Conservation (phyloP, 2,329 filamentous ascomycete genomes). For the Alternaria sp. region DNA sequence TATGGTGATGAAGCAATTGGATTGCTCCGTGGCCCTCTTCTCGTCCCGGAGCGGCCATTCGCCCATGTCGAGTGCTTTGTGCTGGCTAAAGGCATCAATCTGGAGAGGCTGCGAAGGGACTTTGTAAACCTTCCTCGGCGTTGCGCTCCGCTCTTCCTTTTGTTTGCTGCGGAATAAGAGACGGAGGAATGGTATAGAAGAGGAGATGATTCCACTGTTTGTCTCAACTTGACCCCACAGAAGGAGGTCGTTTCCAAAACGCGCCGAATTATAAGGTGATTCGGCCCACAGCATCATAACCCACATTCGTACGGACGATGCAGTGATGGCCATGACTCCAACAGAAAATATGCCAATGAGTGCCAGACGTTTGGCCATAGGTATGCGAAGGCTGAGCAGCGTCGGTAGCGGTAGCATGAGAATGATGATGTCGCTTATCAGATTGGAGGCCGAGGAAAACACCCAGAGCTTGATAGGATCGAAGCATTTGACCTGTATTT, state of each 20-base stretch:
- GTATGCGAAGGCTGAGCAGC: constrained; percentile 58
- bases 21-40: not conserved
- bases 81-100: constrained; percentile 13
- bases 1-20: constrained; percentile 9
- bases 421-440: constrained; percentile 55
- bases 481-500: constrained; percentile 37
- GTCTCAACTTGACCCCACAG: constrained; percentile 60
- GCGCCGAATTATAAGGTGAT: constrained; percentile 48
- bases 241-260: constrained; percentile 46
- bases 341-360: constrained; percentile 54
- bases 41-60: constrained; percentile 31
- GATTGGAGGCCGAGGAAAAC: constrained; percentile 52
- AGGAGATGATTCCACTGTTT: constrained; percentile 57
- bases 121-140: constrained; percentile 20
- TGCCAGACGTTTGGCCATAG: constrained; percentile 59
- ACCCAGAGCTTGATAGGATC: constrained; percentile 44
- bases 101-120: constrained; percentile 20
- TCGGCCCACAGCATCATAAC: constrained; percentile 48
- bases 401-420: constrained; percentile 57
- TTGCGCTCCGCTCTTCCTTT: constrained; percentile 19
- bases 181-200: constrained; percentile 56
- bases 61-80: constrained; percentile 31
- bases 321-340: constrained; percentile 47
- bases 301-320: constrained; percentile 48
- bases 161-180: constrained; percentile 49